Conservation (phyloP, 257 asterid species). For the Dorcoceras hygrometricum region DNA sequence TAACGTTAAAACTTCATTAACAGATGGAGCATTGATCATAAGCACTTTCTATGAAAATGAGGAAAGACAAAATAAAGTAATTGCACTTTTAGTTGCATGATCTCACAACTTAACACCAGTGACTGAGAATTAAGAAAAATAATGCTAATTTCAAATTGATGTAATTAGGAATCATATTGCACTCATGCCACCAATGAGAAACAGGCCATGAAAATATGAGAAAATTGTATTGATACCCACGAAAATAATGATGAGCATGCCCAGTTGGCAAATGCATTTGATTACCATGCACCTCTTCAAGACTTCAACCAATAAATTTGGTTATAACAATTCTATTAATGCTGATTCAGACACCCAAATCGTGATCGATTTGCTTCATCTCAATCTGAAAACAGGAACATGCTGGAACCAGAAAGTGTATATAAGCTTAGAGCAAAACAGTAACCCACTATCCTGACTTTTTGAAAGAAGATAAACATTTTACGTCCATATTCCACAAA, state of each 20-base stretch:
- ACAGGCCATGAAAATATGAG: neutral
- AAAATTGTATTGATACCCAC: neutral
- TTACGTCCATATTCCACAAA: slow-evolving; percentile 5
- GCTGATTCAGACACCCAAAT: neutral
- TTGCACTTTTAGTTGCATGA: neutral
- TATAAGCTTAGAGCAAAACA: neutral
- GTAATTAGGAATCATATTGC: neutral
- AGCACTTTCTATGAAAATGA: too few species aligned
- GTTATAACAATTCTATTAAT: neutral
- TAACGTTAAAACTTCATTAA: too few species aligned
- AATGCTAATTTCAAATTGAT: neutral
- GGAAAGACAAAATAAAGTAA: too few species aligned
- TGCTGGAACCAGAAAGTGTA: neutral
- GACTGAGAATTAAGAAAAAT: neutral
- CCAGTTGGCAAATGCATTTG: neutral
- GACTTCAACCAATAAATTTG: neutral
- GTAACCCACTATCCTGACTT: slow-evolving; percentile 5
- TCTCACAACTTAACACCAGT: neutral
- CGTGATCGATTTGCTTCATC: neutral
- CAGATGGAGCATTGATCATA: too few species aligned
- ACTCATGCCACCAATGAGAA: neutral
- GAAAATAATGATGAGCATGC: neutral
- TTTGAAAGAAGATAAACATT: neutral
- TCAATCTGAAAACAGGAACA: slow-evolving; percentile 8
- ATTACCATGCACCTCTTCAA: neutral